Evolutionary conservation across 352 stramenopile species (phyloP).

Genomic region (Globisporangium camurandrum): DNA sequence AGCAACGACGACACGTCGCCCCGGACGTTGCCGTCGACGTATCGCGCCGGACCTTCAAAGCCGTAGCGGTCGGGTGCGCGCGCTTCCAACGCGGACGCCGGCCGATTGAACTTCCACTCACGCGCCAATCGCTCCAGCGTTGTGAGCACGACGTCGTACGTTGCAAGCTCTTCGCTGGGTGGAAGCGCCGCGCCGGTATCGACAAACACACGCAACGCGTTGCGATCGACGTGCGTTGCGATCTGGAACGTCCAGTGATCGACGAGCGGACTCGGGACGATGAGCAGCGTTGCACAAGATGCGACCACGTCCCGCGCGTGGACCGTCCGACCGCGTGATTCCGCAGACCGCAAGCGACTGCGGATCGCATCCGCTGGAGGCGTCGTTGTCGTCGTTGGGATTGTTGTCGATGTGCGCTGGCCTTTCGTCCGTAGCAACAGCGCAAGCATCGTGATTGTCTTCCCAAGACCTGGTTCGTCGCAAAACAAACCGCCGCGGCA

Average conservation of each 20-base stretch:
- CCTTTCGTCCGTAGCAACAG: constrained; percentile 74
- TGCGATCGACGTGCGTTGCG: constrained; percentile 31
- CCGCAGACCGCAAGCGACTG: constrained; percentile 31
- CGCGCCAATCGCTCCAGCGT: constrained; percentile 51
- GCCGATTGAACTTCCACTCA: constrained; percentile 62
- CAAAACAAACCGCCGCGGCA: constrained; percentile 71
- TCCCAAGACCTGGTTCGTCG: constrained; percentile 76
- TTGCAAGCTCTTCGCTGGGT: constrained; percentile 30
- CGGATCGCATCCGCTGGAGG: constrained; percentile 4
- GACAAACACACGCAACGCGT: constrained; percentile 35
- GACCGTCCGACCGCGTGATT: constrained; percentile 34
- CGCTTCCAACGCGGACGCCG: constrained; percentile 49
- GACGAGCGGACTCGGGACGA: constrained; percentile 66
- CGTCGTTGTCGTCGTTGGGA: constrained; percentile 12
- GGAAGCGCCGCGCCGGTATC: constrained; percentile 32
- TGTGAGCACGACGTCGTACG: constrained; percentile 68
- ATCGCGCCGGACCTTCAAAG: constrained; percentile 44
- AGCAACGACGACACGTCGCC: constrained; percentile 50
- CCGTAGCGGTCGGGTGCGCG: constrained; percentile 61
- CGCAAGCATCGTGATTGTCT: constrained; percentile 83
- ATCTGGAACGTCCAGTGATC: constrained; percentile 80
- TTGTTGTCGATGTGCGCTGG: constrained; percentile 21
- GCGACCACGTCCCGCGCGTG: constrained; percentile 29
- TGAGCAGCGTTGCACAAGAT: constrained; percentile 52
- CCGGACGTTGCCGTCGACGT: constrained; percentile 48